Evolutionary conservation across 2,329 filamentous ascomycete genomes (phyloP), one percentile per base, ranked within the genome.

Genomic region (Aspergillus aculeatinus): DNA sequence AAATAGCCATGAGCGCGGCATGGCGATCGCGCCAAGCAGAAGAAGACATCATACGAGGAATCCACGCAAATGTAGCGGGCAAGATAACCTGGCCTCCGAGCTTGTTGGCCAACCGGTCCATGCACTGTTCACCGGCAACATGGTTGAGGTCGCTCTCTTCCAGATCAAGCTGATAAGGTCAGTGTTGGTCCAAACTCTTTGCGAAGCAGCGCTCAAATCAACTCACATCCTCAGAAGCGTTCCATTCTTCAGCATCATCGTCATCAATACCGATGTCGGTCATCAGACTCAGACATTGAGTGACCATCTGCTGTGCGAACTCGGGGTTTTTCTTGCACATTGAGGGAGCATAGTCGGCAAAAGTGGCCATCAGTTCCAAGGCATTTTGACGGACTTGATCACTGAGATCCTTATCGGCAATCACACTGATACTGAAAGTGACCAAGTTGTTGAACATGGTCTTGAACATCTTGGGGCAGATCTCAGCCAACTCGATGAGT

Each of bases 81-180:
- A 99, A 82, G 59, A 99, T 90, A n/a, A 90, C 88, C 70, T 91
- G 84, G n/a, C 95, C 95, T 59, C 95, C 95, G 39, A 99, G 89
- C 78, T 96, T 97, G 82, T 98, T 99, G 58, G 95, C 94, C 57
- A 99, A 82, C 60, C 95, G 88, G 74, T 99, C 95, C 94, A 99
- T 98, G 68, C 92, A 96, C 78, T 99, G 95, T 78, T 99, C 95
- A 62, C 95, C 95, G 48, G 94, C 95, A 65, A 99, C 93, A 72
- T 99, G 95, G 75, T 99, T 99, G 63, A 92, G 87, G 72, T 99
- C 95, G 72, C 92, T 97, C 78, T 99, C 95, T 68, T 98, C 95
- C 61, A 92, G 87, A 65, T 99, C 95, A 65, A 97, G 87, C 89
- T 91, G 68, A 19, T 59, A 29, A 33, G 21, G 52, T 58, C 50